phyloP scores from a whole-genome alignment of 768 basidiomycete species.

The Lentinus tigrinus region DNA sequence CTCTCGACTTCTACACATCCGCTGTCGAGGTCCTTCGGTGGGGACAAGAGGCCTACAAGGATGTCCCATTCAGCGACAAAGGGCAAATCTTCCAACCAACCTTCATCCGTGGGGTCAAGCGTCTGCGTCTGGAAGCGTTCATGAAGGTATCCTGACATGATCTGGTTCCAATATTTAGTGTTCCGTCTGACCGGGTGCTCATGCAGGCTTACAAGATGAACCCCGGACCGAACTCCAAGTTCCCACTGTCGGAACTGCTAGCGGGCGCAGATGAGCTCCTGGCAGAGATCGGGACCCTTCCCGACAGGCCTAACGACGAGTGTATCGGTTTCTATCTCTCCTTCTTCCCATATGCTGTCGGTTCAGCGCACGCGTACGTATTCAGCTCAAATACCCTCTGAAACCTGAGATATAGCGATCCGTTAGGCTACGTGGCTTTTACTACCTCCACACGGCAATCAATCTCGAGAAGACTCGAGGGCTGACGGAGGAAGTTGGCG shows the following conservation, averaged over 20 bases:
- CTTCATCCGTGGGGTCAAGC: constrained; percentile 40
- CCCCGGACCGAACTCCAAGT: not conserved
- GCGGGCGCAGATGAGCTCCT: constrained; percentile 4
- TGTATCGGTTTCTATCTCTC: not conserved
- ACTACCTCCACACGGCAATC: constrained; percentile 10
- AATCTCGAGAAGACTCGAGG: not conserved
- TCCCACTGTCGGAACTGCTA: not conserved
- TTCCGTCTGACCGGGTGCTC: not conserved
- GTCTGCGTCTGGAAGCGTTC: constrained; percentile 31
- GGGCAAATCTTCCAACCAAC: constrained; percentile 41
- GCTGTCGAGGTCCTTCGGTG: constrained; percentile 42
- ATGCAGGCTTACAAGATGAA: not conserved
- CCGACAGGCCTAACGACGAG: not conserved
- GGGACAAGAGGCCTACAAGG: constrained; percentile 38
- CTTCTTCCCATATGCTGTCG: constrained; percentile 5
- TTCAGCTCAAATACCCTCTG: not conserved
- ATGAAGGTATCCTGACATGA: constrained; percentile 27
- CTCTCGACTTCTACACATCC: constrained; percentile 34
- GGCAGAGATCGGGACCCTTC: not conserved
- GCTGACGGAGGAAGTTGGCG: not conserved
- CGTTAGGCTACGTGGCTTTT: constrained; percentile 13
- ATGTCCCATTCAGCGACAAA: constrained; percentile 34
- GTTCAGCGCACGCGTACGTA: constrained; percentile 1
- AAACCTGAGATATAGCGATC: not conserved
- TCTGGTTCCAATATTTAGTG: too few relatives aligned